Evolutionary conservation across 148 eudicot genomes (phyloP), one percentile per base, ranked within the genome.

Genomic region (Linanthus parryae): DNA sequence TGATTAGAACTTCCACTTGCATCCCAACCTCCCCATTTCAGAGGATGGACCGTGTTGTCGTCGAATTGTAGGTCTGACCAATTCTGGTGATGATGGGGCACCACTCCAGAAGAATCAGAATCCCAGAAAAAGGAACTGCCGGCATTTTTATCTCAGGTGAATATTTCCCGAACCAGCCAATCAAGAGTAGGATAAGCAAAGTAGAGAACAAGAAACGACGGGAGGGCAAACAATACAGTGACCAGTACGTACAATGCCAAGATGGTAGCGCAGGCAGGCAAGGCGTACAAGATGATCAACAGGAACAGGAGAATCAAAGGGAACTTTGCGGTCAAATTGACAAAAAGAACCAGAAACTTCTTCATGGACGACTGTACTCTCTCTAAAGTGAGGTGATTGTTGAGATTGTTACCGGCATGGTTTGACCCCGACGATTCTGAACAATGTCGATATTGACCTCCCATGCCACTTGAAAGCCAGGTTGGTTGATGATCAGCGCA

Each of bases 171-270:
- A 21, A 80, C 68, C 54, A 79, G 51, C 84, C 84, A 79, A 67
- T 79, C 81, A 54, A 79, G 61, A 49, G 77, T 68, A 23, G 85
- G 85, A 67, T 80, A 80, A 4, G 85, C 75, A 55, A 80, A 80
- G 65, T 73, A 80, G 31, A 80, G 58, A 55, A 80, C 70, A 5
- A 80, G 76, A 48, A 75, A 80, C 38, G 85, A 76, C 1, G 85
- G 85, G 39, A 80, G 35, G 33, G 85, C 85, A 58, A 76, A 76
- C 15, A 80, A 49, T 29, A 80, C 27, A 7, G 81, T 75, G 44
- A 80, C 64, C 44, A 80, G 76, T 31, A 80, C 52, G 48, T 75
- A 80, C 79, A 80, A 46, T 28, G 81, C 85, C 50, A 80, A 65
- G 56, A 80, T 73, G 38, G 78, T 75, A 29, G 81, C 79, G 67